phyloP scores from a whole-genome alignment of 1,139 yeast species.

The Debaryomyces sp. region DNA sequence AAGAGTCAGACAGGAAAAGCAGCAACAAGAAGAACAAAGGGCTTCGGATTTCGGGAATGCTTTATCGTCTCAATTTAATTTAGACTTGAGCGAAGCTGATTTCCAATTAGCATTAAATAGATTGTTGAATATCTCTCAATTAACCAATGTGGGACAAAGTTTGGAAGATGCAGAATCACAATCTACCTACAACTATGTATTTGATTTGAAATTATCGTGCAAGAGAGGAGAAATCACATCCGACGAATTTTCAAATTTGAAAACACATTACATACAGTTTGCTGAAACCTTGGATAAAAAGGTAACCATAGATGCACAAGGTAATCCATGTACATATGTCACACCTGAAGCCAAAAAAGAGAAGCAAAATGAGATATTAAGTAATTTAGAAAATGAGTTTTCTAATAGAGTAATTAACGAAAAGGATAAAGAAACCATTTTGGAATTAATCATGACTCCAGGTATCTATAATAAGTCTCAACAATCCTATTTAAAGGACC shows the following conservation, averaged over 20 bases:
- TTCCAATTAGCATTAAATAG: conserved; percentile 48
- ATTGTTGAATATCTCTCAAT: conserved; percentile 46
- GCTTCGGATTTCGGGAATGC: conserved; percentile 18
- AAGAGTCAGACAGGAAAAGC: conserved; percentile 36
- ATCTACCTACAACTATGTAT: conserved; percentile 53
- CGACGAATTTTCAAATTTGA: conserved; percentile 27
- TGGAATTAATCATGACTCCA: conserved; percentile 33
- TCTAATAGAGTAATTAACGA: conserved; percentile 24
- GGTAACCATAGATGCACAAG: conserved; percentile 32
- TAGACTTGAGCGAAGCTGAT: conserved; percentile 37
- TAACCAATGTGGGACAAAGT: conserved; percentile 26
- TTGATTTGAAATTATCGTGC: conserved; percentile 47
- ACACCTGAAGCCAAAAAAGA: conserved; percentile 20
- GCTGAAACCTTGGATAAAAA: conserved; percentile 24
- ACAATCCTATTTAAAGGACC: conserved; percentile 23
- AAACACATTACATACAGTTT: conserved; percentile 29
- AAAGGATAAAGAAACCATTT: conserved; percentile 29
- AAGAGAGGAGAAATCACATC: conserved; percentile 41
- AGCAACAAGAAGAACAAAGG: conserved; percentile 25
- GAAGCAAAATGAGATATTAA: conserved; percentile 22
- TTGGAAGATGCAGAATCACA: conserved; percentile 61
- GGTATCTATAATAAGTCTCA: conserved; percentile 34
- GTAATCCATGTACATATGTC: conserved; percentile 26
- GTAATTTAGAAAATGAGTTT: conserved; percentile 23
- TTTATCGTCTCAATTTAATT: conserved; percentile 22